Percentiles rank a stretch among this genome's conserved stretches.
Conservation (phyloP, 352 stramenopile genomes). For the Phytophthora palmivora region DNA sequence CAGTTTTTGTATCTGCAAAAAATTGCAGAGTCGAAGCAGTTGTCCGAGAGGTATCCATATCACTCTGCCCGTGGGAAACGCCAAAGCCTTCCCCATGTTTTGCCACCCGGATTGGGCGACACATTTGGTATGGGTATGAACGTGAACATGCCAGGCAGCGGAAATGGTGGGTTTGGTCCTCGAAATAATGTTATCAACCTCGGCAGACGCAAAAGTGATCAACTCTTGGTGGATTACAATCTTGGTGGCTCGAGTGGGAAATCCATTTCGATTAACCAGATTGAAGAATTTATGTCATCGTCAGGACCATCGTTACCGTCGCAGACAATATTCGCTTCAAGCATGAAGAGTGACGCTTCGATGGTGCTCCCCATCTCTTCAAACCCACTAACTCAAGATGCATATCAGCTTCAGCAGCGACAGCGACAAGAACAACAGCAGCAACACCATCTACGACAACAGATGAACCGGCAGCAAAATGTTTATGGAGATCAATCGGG, state of each 20-base stretch:
- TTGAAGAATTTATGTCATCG: slow-evolving; percentile 36
- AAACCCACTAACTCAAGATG: slow-evolving; percentile 34
- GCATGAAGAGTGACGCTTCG: slow-evolving; percentile 40
- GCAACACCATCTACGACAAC: slow-evolving; percentile 30
- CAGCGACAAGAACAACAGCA: slow-evolving; percentile 8
- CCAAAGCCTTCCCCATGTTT: slow-evolving; percentile 52
- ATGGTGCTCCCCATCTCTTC: slow-evolving; percentile 41
- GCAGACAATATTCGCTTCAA: slow-evolving; percentile 27
- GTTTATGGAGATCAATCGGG: slow-evolving; percentile 13
- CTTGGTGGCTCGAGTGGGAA: slow-evolving; percentile 14
- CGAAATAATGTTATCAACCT: slow-evolving; percentile 14
- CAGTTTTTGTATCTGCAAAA: slow-evolving; percentile 36
- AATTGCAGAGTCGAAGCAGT: slow-evolving; percentile 37
- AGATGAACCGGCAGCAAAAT: slow-evolving; percentile 32
- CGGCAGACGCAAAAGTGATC: slow-evolving; percentile 42
- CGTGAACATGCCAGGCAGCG: slow-evolving; percentile 13
- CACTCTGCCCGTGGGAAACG: slow-evolving; percentile 39
- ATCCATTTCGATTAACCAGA: slow-evolving; percentile 24
- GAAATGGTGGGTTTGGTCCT: slow-evolving; percentile 19
- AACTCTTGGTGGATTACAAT: slow-evolving; percentile 32
- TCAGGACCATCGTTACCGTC: slow-evolving; percentile 19
- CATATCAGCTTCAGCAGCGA: slow-evolving; percentile 33
- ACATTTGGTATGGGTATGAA: slow-evolving; percentile 16
- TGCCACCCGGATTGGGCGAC: slow-evolving; percentile 34
- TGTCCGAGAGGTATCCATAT: slow-evolving; percentile 30